Base-by-base conservation (phyloP, 2,329 filamentous ascomycete genomes). In the Zymoseptoria tritici region DNA sequence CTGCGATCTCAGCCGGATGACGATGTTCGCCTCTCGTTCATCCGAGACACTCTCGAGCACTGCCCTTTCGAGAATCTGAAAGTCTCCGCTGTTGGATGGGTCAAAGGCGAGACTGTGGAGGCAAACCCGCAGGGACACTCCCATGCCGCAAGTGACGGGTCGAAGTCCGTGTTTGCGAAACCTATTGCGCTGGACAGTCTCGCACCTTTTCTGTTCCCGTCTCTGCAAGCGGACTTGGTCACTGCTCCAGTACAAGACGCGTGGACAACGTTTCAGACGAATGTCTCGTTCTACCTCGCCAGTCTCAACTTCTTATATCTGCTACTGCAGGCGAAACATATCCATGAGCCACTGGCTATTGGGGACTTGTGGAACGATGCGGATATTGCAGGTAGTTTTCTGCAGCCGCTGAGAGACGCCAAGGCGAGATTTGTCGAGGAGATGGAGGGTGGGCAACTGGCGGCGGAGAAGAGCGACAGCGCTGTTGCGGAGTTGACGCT, bases 261-360 rank as follows among this genome's bases (percentile, higher is more conserved):
- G 2, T 77, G 75, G 72, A 70, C 75, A 60, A 78, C 77, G 57
- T 80, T 83, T 65, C 75, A 77, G 21, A 77, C 80, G 46, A 80
- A 83, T 20, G 73, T 83, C 42, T 76, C 76, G 1, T 81, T 82
- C 66, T 80, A 83, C 62, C 79, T 85, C 22, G 78, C 82, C 0
- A 77, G 78, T 0, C 74, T 86, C 31, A 85, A 81, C 63, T 78
- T 86, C n/a, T 80, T 85, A 65, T 84, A 82, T 66, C 71, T 85
- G 0, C 73, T 85, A 0, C 72, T 84, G 1, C 77, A 76, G 1
- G 82, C 82, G 0, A 67, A 74, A 11, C 73, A 76, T 16, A 71
- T 85, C 1, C 78, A 80, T 31, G 68, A 75, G 20, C 68, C 69
- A 1, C 72, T 85, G 0, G 77, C 79, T 36, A 75, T 85, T 2